phyloP scores from a whole-genome alignment of 371 early-diverging fungal species.

The Rhizopus delemar region DNA sequence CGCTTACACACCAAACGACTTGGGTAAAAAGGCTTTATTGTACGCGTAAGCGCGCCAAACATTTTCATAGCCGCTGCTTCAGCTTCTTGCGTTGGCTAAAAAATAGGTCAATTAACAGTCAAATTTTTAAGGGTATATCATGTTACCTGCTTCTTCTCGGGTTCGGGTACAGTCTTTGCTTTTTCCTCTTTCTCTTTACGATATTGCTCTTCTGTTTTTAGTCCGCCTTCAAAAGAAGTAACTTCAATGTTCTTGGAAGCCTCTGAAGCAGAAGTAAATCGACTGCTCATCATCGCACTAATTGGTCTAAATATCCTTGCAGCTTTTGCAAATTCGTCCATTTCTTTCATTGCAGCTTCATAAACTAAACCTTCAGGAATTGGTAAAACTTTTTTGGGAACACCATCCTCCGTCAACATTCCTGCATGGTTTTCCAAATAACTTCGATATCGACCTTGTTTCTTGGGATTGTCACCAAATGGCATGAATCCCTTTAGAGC shows the following conservation, averaged over 20 bases:
- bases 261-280: slow-evolving; percentile 70
- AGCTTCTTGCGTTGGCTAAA: slow-evolving; percentile 56
- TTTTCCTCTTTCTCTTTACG: slow-evolving; percentile 40
- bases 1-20: slow-evolving; percentile 76
- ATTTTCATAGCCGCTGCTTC: slow-evolving; percentile 71
- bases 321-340: slow-evolving; percentile 80
- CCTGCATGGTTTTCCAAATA: slow-evolving; percentile 75
- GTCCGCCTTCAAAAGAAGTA: slow-evolving; percentile 52
- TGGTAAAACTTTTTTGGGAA: slow-evolving; percentile 32
- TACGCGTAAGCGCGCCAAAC: slow-evolving; percentile 78
- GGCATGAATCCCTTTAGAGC: slow-evolving; percentile 88
- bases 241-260: slow-evolving; percentile 28
- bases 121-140: neutral
- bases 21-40: slow-evolving; percentile 65
- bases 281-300: slow-evolving; percentile 73
- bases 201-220: slow-evolving; percentile 50
- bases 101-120: neutral
- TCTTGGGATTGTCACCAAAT: slow-evolving; percentile 71
- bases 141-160: slow-evolving; percentile 29
- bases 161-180: slow-evolving; percentile 30
- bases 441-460: slow-evolving; percentile 77
- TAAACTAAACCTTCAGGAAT: slow-evolving; percentile 55
- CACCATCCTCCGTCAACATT: slow-evolving; percentile 31
- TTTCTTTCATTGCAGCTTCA: slow-evolving; percentile 66
- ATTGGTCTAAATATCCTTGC: slow-evolving; percentile 82